Conservation (phyloP, 306 rosid species). For the Malus fusca region DNA sequence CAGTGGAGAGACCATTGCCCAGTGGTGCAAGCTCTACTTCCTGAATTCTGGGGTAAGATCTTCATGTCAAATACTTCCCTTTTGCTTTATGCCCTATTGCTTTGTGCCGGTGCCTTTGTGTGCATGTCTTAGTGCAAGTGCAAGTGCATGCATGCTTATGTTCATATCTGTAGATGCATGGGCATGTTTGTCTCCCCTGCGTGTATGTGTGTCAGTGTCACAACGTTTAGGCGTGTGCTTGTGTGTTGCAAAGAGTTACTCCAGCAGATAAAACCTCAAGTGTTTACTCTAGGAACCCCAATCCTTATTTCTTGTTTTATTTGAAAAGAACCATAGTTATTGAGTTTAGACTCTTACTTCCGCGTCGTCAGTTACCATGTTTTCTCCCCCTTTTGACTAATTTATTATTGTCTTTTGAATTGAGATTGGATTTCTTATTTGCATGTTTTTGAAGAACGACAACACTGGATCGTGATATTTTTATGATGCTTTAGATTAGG, state of each 20-base stretch:
- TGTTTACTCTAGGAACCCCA: neutral
- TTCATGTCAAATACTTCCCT: constrained; percentile 5
- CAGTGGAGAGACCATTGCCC: constrained; percentile 53
- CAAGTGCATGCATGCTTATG: neutral
- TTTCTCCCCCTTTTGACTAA: neutral
- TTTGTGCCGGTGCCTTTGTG: neutral
- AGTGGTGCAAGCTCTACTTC: constrained; percentile 50
- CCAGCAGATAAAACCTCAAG: neutral
- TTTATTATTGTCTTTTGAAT: constrained; percentile 30
- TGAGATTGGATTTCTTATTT: constrained; percentile 53
- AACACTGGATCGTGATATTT: constrained; percentile 70
- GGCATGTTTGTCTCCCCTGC: neutral
- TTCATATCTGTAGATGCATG: neutral
- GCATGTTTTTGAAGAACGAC: constrained; percentile 58
- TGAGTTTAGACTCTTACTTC: constrained; percentile 7
- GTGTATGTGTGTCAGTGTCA: neutral
- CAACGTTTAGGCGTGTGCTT: neutral
- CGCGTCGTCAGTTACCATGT: neutral
- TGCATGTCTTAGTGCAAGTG: neutral
- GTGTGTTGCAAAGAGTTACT: neutral
- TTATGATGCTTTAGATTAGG: constrained; percentile 84
- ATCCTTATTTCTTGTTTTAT: neutral
- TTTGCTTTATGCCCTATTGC: constrained; percentile 1
- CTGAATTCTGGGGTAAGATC: constrained; percentile 48
- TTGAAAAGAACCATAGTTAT: neutral